Percentiles rank a stretch among this genome's conserved stretches.
Conservation (phyloP, 768 basidiomycete genomes). For the Tremella fuciformis region DNA sequence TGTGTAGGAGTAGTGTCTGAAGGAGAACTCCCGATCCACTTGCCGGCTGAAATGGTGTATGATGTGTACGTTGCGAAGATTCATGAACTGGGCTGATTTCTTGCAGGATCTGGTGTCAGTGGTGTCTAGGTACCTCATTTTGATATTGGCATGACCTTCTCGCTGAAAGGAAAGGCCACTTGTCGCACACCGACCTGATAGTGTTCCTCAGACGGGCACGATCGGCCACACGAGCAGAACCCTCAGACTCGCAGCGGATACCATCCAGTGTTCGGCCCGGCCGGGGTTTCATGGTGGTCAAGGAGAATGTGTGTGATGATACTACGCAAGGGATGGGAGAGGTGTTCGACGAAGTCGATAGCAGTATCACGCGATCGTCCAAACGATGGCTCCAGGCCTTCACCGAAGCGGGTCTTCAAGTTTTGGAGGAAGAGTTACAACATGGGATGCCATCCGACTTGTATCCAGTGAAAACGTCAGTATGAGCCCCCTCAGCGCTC, state of each 20-base stretch:
- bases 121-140: conserved; percentile 69
- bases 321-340: conserved; percentile 58
- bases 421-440: conserved; percentile 75
- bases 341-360: conserved; percentile 80
- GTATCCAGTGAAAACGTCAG: conserved; percentile 81
- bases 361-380: conserved; percentile 77
- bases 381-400: conserved; percentile 70
- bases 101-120: conserved; percentile 79
- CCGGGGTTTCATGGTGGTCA: conserved; percentile 70
- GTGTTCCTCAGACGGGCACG: conserved; percentile 68
- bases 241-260: neutral
- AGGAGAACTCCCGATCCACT: conserved; percentile 33
- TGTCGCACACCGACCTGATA: conserved; percentile 72
- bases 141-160: neutral
- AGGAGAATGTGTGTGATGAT: conserved; percentile 83
- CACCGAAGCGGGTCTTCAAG: conserved; percentile 64
- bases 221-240: conserved; percentile 59
- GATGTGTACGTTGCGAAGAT: conserved; percentile 59
- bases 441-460: conserved; percentile 76
- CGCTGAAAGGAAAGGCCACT: conserved; percentile 55
- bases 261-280: too few relatives aligned
- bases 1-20: conserved; percentile 63
- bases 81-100: neutral
- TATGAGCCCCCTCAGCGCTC: neutral
- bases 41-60: conserved; percentile 59